phyloP scores from a whole-genome alignment of 768 basidiomycete genomes.

The Mrakia frigida region DNA sequence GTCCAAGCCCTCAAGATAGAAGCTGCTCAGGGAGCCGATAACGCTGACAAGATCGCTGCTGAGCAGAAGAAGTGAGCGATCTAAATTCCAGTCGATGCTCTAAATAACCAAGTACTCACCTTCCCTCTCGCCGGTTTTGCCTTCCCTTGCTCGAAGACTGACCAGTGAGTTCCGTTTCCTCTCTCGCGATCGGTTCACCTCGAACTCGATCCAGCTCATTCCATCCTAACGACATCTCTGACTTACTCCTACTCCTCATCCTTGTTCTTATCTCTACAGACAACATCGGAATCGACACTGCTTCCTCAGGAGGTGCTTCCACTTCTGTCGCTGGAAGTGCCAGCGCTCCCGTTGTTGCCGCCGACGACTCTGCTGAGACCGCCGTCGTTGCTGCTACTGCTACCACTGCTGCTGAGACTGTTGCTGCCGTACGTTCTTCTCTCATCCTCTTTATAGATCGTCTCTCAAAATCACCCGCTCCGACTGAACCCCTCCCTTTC shows the following conservation, averaged over 20 bases:
- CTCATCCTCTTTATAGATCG: too few relatives aligned
- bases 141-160: too few relatives aligned
- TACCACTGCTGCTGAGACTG: not conserved
- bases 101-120: too few relatives aligned
- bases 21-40: not conserved
- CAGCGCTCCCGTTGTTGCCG: not conserved
- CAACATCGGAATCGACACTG: not conserved
- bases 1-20: not conserved
- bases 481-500: not conserved
- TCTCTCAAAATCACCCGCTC: not conserved
- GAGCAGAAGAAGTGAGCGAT: constrained; percentile 8
- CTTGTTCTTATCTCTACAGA: not conserved
- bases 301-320: not conserved
- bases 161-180: not conserved
- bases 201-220: too few relatives aligned
- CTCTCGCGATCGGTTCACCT: too few relatives aligned
- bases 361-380: not conserved
- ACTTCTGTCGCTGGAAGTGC: not conserved
- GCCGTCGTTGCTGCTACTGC: not conserved
- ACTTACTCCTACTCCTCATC: not conserved
- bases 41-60: not conserved
- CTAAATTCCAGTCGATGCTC: too few relatives aligned
- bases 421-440: not conserved
- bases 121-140: too few relatives aligned
- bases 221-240: too few relatives aligned